Percentiles rank a stretch among this genome's conserved stretches.
Evolutionary conservation across 2,329 filamentous ascomycete genomes (phyloP).

Genomic region (Fusarium begoniae): DNA sequence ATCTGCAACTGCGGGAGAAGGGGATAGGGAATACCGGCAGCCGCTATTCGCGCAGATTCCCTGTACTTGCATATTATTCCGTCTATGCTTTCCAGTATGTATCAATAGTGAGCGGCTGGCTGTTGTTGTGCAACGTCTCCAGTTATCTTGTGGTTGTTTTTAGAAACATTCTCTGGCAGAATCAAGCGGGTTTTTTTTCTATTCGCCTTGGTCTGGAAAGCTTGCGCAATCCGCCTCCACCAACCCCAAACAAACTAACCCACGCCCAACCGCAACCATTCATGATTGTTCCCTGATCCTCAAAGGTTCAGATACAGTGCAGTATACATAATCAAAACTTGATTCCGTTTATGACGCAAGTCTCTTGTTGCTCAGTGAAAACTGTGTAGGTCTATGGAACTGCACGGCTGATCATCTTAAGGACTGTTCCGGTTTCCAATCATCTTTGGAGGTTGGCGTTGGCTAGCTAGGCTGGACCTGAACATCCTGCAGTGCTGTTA

Average conservation of each 20-base stretch:
- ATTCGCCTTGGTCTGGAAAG: conserved; percentile 12
- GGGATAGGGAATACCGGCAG: neutral
- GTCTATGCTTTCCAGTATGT: neutral
- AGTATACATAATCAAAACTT: conserved; percentile 11
- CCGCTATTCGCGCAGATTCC: conserved; percentile 14
- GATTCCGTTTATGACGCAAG: conserved; percentile 22
- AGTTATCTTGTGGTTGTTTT: conserved; percentile 12
- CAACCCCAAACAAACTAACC: conserved; percentile 19
- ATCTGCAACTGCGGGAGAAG: neutral
- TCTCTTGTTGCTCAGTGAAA: conserved; percentile 5
- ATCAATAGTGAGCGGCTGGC: neutral
- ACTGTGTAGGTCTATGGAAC: neutral
- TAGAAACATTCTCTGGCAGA: conserved; percentile 10
- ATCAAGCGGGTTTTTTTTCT: neutral
- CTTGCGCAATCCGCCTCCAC: conserved; percentile 36
- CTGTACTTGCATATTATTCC: neutral
- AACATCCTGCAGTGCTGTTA: neutral
- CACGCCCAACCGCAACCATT: neutral
- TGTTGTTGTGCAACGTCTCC: conserved; percentile 6
- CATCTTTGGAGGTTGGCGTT: neutral
- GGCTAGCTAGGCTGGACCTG: neutral
- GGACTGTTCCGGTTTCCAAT: neutral
- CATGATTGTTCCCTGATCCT: conserved; percentile 3
- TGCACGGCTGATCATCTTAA: neutral
- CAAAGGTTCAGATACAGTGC: conserved; percentile 6